Evolutionary conservation across 2,329 filamentous ascomycete genomes (phyloP).

Genomic region (Alternaria consortialis): DNA sequence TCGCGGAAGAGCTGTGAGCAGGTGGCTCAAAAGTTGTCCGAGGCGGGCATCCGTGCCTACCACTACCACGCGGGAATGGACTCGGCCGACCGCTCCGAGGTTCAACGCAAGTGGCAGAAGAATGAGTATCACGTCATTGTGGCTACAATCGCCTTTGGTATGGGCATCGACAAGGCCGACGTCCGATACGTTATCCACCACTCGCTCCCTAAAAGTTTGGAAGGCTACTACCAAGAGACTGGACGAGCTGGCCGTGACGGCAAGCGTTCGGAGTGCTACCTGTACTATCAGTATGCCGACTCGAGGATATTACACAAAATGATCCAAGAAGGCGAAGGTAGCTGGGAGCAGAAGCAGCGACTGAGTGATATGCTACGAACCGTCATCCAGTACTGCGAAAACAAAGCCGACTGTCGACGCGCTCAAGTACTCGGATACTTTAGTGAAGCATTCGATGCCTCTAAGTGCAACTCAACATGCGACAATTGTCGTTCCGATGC

Average conservation of each 20-base stretch:
- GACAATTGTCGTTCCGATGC: conserved; percentile 86
- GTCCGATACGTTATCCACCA: conserved; percentile 97
- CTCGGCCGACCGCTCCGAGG: conserved; percentile 69
- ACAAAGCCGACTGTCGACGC: conserved; percentile 84
- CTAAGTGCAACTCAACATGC: conserved; percentile 77
- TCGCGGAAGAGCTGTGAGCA: conserved; percentile 84
- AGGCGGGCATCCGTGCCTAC: conserved; percentile 73
- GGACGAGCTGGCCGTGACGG: conserved; percentile 94
- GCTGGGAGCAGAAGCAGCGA: conserved; percentile 79
- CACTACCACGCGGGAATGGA: conserved; percentile 88
- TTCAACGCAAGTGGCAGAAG: conserved; percentile 84
- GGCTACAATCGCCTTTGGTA: conserved; percentile 97
- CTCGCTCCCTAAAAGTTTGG: conserved; percentile 89
- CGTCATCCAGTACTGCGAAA: conserved; percentile 89
- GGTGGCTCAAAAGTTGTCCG: conserved; percentile 74
- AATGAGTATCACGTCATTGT: conserved; percentile 88
- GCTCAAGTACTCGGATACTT: conserved; percentile 94
- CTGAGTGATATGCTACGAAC: conserved; percentile 85
- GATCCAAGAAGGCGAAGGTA: conserved; percentile 83
- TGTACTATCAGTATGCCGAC: conserved; percentile 87
- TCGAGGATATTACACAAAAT: conserved; percentile 76
- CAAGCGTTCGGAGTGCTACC: conserved; percentile 83
- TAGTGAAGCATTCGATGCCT: conserved; percentile 78
- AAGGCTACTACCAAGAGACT: conserved; percentile 98
- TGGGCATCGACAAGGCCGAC: conserved; percentile 99